Conservation (phyloP, 768 basidiomycete genomes). For the Crepidotus variabilis region DNA sequence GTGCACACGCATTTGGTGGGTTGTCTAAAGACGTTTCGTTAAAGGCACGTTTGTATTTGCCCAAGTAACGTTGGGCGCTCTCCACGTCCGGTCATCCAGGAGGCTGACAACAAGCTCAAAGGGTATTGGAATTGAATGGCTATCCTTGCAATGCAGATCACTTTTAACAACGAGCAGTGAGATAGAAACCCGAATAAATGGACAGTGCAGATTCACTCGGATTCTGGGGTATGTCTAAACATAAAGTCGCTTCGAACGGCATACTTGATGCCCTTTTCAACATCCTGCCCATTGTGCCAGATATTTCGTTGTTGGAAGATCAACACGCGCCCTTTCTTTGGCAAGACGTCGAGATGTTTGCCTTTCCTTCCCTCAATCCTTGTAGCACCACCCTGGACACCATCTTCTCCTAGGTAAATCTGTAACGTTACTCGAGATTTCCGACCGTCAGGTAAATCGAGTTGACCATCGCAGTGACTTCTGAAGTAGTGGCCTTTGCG, state of each 20-base stretch:
- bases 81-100: too few species aligned
- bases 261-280: constrained; percentile 35
- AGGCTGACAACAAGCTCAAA: too few species aligned
- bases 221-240: constrained; percentile 18
- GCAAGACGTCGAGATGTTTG: constrained; percentile 35
- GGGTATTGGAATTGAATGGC: too few species aligned
- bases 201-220: not conserved
- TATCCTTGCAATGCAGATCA: too few species aligned
- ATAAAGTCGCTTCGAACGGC: constrained; percentile 39
- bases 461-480: constrained; percentile 34
- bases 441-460: constrained; percentile 32
- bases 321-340: constrained; percentile 38
- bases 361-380: constrained; percentile 28
- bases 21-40: too few species aligned
- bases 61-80: too few species aligned
- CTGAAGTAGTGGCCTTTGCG: constrained; percentile 40
- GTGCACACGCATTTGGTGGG: too few species aligned
- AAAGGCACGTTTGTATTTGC: too few species aligned
- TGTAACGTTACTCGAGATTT: constrained; percentile 39
- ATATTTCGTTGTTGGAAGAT: constrained; percentile 42
- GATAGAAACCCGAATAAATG: not conserved
- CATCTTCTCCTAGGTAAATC: constrained; percentile 39
- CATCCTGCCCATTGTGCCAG: constrained; percentile 40
- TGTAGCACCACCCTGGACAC: constrained; percentile 36
- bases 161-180: too few species aligned